Conservation (phyloP, 148 eudicot species). For the Mesembryanthemum crystallinum region DNA sequence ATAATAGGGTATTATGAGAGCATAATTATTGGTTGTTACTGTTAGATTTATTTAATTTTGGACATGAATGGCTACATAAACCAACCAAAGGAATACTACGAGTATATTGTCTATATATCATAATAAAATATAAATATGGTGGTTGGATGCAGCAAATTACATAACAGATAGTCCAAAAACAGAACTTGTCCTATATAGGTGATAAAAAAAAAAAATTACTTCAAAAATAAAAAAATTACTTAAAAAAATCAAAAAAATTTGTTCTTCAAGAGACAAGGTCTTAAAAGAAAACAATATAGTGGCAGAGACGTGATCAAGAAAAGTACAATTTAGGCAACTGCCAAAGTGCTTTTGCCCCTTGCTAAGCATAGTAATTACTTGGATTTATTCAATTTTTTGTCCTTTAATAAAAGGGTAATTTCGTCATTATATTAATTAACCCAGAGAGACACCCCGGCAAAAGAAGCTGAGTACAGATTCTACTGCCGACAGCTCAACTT, state of each 20-base stretch:
- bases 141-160: conserved; percentile 18
- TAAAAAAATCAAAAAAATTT: not conserved
- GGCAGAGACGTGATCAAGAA: conserved; percentile 44
- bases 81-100: conserved; percentile 4
- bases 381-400: not conserved
- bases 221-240: no score
- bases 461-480: conserved; percentile 38
- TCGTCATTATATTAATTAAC: conserved; percentile 24
- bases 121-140: conserved; percentile 4
- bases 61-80: not conserved
- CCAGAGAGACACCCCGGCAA: conserved; percentile 24
- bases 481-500: conserved; percentile 46
- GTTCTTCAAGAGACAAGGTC: conserved; percentile 19
- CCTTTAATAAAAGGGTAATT: conserved; percentile 20
- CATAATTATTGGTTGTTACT: conserved; percentile 24
- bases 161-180: conserved; percentile 31
- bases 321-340: conserved; percentile 16
- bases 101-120: no score
- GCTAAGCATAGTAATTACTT: conserved; percentile 17
- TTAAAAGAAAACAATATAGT: conserved; percentile 35
- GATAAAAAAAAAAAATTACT: not conserved
- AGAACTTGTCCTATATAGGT: conserved; percentile 36
- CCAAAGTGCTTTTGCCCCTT: conserved; percentile 4
- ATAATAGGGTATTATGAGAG: no score
- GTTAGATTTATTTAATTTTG: not conserved